Base-by-base conservation (phyloP, 1,139 yeast genomes). In the Sugiyamaella castrensis region DNA sequence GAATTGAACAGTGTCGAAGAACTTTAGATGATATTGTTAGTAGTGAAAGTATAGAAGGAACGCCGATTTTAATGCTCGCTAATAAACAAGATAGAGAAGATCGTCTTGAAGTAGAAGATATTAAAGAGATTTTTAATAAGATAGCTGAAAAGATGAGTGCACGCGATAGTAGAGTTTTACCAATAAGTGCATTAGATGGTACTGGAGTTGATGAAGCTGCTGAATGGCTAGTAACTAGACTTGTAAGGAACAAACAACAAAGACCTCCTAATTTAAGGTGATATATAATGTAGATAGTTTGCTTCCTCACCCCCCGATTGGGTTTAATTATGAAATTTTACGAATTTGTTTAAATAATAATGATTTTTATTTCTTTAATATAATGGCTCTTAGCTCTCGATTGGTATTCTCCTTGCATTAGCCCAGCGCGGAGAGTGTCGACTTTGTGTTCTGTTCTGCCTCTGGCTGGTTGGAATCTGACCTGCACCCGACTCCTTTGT, bases 61-160 rank as follows among this genome's bases (percentile, higher is more conserved):
- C 89, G 11, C 98, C 98, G 0, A 81, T 92, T 8, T 72, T 92
- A 47, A 89, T 92, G 96, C 74, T 92, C 64, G 98, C 97, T 8
- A 92, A 92, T 67, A 92, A 92, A 67, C 97, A 89, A 71, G 98
- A 92, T 68, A 73, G 86, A 50, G 89, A 87, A 41, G 89, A 84
- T 46, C 85, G 88, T 58, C 73, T 91, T 70, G 96, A 82, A 61
- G 81, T 84, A 58, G 79, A 80, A 71, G 81, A 85, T 70, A 76
- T 92, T 66, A 81, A 91, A 75, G 76, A 94, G 77, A 68, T 91
- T 61, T 75, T 92, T 76, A 80, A 91, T 73, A 73, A 82, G 66
- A 77, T 85, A 63, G 84, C 97, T 52, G 79, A 86, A 74, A 79
- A 84, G 60, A 71, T 92, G 63, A 87, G 87, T 59, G 98, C 98